Percentiles rank a stretch among this genome's conserved stretches.
phyloP scores from a whole-genome alignment of 2,329 filamentous ascomycete genomes.

The Chalaropsis ovoidea region DNA sequence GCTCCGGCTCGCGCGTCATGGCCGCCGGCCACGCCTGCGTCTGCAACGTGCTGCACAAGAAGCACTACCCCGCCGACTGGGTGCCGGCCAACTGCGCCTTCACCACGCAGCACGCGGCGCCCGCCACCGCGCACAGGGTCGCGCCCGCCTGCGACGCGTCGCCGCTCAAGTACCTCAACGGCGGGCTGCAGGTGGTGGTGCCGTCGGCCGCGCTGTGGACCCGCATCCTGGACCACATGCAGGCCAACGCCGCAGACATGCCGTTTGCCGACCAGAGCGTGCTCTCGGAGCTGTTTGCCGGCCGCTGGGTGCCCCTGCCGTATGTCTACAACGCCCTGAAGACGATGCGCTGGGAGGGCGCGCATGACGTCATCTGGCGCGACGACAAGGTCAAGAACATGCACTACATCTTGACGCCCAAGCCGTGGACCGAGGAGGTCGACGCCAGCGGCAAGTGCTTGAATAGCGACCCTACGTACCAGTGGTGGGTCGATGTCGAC shows the following conservation, averaged over 20 bases:
- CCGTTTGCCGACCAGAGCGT: slow-evolving; percentile 53
- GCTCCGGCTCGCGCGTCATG: slow-evolving; percentile 48
- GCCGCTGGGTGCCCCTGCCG: slow-evolving; percentile 48
- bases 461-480: slow-evolving; percentile 41
- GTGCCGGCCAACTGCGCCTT: slow-evolving; percentile 48
- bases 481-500: slow-evolving; percentile 48
- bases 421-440: slow-evolving; percentile 50
- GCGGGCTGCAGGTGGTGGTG: slow-evolving; percentile 48
- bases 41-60: slow-evolving; percentile 69
- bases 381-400: slow-evolving; percentile 51
- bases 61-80: slow-evolving; percentile 70
- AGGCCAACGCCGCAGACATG: slow-evolving; percentile 38
- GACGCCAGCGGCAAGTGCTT: slow-evolving; percentile 37
- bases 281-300: slow-evolving; percentile 45
- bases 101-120: slow-evolving; percentile 42
- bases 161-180: slow-evolving; percentile 42
- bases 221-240: slow-evolving; percentile 44
- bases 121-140: slow-evolving; percentile 39
- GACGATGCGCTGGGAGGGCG: slow-evolving; percentile 44
- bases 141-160: slow-evolving; percentile 39
- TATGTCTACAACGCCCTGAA: slow-evolving; percentile 55
- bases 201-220: slow-evolving; percentile 41
- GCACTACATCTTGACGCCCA: slow-evolving; percentile 52
- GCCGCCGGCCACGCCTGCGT: slow-evolving; percentile 76
- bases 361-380: slow-evolving; percentile 48